Percentiles rank a stretch among this genome's conserved stretches.
phyloP scores from a whole-genome alignment of 495 filamentous ascomycete species.

The Physcia stellaris region DNA sequence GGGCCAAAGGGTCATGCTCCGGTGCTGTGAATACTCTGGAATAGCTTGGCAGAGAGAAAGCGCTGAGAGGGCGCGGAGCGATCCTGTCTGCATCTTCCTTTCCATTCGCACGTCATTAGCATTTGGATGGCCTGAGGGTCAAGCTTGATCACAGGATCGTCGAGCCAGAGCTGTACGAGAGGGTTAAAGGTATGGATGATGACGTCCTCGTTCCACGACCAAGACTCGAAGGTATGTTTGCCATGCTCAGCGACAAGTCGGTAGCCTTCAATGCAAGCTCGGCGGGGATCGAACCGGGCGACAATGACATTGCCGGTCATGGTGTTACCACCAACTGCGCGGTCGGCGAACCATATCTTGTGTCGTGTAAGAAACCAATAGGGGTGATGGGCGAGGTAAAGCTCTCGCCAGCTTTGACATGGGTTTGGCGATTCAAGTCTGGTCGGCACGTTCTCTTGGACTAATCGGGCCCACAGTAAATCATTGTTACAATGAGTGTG shows the following conservation, averaged over 20 bases:
- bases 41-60: constrained; percentile 31
- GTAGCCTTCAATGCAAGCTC: constrained; percentile 69
- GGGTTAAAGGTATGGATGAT: constrained; percentile 65
- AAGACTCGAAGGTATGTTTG: constrained; percentile 36
- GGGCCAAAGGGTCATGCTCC: constrained; percentile 54
- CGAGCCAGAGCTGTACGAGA: constrained; percentile 49
- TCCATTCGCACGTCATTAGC: constrained; percentile 25
- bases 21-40: constrained; percentile 20
- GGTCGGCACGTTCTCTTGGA: constrained; percentile 48
- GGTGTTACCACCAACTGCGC: constrained; percentile 28
- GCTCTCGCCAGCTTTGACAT: constrained; percentile 45
- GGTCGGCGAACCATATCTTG: constrained; percentile 79
- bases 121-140: constrained; percentile 20
- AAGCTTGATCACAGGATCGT: constrained; percentile 55
- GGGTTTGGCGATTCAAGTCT: constrained; percentile 33
- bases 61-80: constrained; percentile 29
- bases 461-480: constrained; percentile 45
- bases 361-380: constrained; percentile 72
- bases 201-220: constrained; percentile 53
- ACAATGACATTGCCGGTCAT: constrained; percentile 57
- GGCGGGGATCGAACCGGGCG: constrained; percentile 53
- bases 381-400: constrained; percentile 62
- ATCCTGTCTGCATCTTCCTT: constrained; percentile 39
- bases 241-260: constrained; percentile 53
- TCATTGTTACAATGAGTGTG: constrained; percentile 39